phyloP scores from a whole-genome alignment of 2,329 filamentous ascomycete genomes.

The Neoarthrinium moseri region DNA sequence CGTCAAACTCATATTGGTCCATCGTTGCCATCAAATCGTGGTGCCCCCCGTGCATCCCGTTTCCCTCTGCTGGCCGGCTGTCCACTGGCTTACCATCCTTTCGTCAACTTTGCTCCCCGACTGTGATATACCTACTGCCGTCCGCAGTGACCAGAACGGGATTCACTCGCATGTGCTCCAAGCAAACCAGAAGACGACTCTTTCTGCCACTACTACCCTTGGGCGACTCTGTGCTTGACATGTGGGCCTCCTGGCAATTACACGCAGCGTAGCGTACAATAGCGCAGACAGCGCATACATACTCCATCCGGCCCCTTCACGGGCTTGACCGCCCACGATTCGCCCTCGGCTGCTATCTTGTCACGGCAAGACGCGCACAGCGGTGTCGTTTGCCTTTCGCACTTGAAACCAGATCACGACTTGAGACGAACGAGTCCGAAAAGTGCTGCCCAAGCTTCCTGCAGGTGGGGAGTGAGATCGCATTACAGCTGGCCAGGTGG shows the following conservation, averaged over 20 bases:
- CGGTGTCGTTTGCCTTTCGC: too few relatives aligned
- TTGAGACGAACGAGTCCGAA: neutral
- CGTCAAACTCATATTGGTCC: neutral
- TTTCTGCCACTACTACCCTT: too few relatives aligned
- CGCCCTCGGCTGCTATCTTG: neutral
- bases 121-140: neutral
- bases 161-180: too few relatives aligned
- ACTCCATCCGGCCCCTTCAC: neutral
- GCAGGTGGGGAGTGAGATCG: conserved; percentile 1
- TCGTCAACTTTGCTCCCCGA: neutral
- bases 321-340: neutral
- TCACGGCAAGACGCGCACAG: neutral
- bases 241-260: too few relatives aligned
- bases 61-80: neutral
- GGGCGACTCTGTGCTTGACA: too few relatives aligned
- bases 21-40: neutral
- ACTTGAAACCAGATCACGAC: neutral
- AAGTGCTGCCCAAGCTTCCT: neutral
- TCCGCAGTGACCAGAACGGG: too few relatives aligned
- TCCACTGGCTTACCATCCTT: neutral
- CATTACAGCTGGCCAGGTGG: conserved; percentile 9
- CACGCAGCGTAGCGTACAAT: neutral
- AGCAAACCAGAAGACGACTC: too few relatives aligned
- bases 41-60: neutral
- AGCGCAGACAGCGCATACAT: neutral